Base-by-base conservation (phyloP, 306 rosid species). In the Myrica gale region DNA sequence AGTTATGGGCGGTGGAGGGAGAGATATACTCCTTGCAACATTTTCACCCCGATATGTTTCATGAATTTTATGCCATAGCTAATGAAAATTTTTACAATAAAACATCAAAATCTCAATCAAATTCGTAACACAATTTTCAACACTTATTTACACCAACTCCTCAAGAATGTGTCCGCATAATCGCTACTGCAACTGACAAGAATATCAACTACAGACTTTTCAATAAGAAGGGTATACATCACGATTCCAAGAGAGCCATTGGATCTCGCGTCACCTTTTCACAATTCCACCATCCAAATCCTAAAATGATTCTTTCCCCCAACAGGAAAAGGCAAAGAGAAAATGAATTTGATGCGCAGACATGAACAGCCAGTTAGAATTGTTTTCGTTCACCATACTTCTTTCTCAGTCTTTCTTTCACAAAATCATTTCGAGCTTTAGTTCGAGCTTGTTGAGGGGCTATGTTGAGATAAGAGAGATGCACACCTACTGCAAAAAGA, bases 391-490 rank as follows among this genome's bases (percentile, higher is more conserved):
- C 21, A 46, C 91, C 97, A 56, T 91, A 88, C 83, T 91, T 93
- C 79, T 85, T 85, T 45, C 56, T 87, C 73, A 91, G 60, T 2
- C 83, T 78, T 68, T 85, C 90, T 79, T 42, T 72, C 46, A 93
- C 96, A 0, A 85, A 76, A n/a, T 89, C 84, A 47, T 82, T 58
- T 10, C 97, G 91, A 81, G 93, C 97, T 79, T 72, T 78, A 48
- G 77, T 90, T 74, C 93, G 88, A 71, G 92, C 97, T 68, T 77
- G 88, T 56, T 91, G 97, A 60, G 97, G 97, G 4, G 88, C 97
- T 55, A 85, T 74, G 26, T 91, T 89, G 76, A 80, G 86, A 76
- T 91, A 85, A 41, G 96, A 90, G 69, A 86, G 80, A 82, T 93
- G 90, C 32, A 20, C 73, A n/a, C 92, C 92, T n/a, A 48, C 5